Base-by-base conservation (phyloP, 805 yeast genomes). In the Suhomyces pyralidae region DNA sequence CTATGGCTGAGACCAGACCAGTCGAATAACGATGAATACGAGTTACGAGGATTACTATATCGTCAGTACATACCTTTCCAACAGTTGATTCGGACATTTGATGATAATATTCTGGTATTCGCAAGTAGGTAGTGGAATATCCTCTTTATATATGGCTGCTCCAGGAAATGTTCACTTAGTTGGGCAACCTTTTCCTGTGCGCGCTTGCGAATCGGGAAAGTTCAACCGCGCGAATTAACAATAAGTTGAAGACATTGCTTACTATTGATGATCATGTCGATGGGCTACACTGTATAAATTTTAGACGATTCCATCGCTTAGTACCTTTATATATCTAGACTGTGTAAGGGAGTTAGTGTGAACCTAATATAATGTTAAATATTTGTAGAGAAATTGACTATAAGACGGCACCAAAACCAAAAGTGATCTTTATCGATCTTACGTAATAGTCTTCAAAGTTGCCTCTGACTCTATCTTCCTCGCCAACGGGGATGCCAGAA, bases 401-500 rank as follows among this genome's bases (percentile, higher is more conserved):
- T 60, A 90, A 75, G 12, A 90, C 96, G n/a, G 94, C 89, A 15
- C 98, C 98, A 68, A 89, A 92, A 1, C 99, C 99, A 70, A 94
- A 94, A 0, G 97, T 87, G 43, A 90, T 66, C 74, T 91, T 94
- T 64, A 94, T 93, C 6, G 96, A 82, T 70, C 86, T 85, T 49
- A 94, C 84, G 67, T 94, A 94, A 71, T 91, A 89, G 55, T 89
- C 90, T 62, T 90, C 90, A 65, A 94, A 93, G 69, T 93, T 94
- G 40, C 78, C 81, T 63, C 84, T 82, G 40, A 89, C 97, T 61
- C 86, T 71, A 62, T 96, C 94, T 65, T 94, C 98, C 67, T 94
- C 96, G 12, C 98, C 99, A 40, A 93, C 78, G 15, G 99, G 99
- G 48, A 94, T 86, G 14, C 97, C 97, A 15, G 82, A 76, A 82